phyloP scores from a whole-genome alignment of 768 basidiomycete genomes.

The Fomitopsis pulvina region DNA sequence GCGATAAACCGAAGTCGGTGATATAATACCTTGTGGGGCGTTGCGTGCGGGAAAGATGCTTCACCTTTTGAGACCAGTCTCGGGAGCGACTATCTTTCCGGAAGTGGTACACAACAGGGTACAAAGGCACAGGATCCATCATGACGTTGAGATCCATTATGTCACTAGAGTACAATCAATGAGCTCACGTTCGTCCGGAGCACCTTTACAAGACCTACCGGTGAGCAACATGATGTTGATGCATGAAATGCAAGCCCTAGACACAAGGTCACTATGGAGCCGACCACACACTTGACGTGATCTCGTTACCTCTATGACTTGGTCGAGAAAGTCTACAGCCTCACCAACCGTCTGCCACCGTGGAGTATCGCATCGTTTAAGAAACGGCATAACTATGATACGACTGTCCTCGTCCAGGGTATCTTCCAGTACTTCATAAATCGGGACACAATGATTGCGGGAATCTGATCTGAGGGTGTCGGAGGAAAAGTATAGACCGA shows the following conservation, averaged over 20 bases:
- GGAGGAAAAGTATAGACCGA: slow-evolving; percentile 9
- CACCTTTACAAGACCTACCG: neutral
- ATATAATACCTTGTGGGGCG: slow-evolving; percentile 17
- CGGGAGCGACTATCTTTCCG: no score
- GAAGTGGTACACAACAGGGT: slow-evolving; percentile 5
- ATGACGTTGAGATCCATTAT: slow-evolving; percentile 4
- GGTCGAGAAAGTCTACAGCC: slow-evolving; percentile 17
- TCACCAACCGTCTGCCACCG: slow-evolving; percentile 20
- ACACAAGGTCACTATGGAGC: neutral
- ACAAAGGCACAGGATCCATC: slow-evolving; percentile 8
- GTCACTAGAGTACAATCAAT: neutral
- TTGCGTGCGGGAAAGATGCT: neutral
- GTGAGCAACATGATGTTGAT: slow-evolving; percentile 1
- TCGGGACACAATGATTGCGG: slow-evolving; percentile 17
- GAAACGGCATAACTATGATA: slow-evolving; percentile 19
- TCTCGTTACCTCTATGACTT: slow-evolving; percentile 17
- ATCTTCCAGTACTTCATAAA: slow-evolving; percentile 14
- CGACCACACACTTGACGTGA: neutral
- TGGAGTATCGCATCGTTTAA: slow-evolving; percentile 15
- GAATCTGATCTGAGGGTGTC: slow-evolving; percentile 7
- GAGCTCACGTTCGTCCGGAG: neutral
- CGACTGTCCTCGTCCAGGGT: slow-evolving; percentile 7
- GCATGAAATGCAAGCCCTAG: slow-evolving; percentile 6
- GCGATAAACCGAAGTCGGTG: slow-evolving; percentile 23
- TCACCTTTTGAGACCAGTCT: neutral